A percentile compares a stretch with the other conserved stretches of the same genome.
Evolutionary conservation across 257 asterid genomes (phyloP).

Genomic region (Solanum medicagineum): DNA sequence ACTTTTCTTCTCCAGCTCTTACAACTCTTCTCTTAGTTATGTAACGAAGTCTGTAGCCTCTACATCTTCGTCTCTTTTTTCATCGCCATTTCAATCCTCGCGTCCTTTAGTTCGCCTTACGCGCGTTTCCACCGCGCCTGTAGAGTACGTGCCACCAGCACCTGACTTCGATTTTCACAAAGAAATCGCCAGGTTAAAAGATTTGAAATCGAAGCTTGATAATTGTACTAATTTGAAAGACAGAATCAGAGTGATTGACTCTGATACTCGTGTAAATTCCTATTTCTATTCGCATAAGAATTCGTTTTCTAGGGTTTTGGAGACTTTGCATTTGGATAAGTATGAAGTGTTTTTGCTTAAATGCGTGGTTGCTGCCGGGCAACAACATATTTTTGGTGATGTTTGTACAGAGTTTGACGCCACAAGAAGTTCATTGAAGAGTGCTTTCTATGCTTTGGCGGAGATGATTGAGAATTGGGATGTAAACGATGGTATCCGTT

Average conservation of each 20-base stretch:
- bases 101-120: conserved; percentile 8
- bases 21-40: conserved; percentile 10
- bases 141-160: conserved; percentile 60
- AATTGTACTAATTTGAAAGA: conserved; percentile 31
- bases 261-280: conserved; percentile 55
- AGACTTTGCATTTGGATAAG: conserved; percentile 38
- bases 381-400: conserved; percentile 55
- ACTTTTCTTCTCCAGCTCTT: conserved; percentile 21
- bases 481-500: conserved; percentile 2
- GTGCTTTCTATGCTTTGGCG: conserved; percentile 68
- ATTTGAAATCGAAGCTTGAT: conserved; percentile 27
- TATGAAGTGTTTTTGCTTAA: conserved; percentile 58
- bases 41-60: conserved; percentile 13
- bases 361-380: conserved; percentile 84
- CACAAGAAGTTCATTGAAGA: conserved; percentile 41
- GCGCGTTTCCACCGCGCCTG: conserved; percentile 71
- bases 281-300: conserved; percentile 28
- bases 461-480: conserved; percentile 86
- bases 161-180: conserved; percentile 47
- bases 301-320: conserved; percentile 26
- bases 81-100: conserved; percentile 7
- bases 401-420: conserved; percentile 19
- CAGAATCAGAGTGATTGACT: conserved; percentile 28
- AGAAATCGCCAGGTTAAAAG: conserved; percentile 57
- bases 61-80: conserved; percentile 17